Evolutionary conservation across 257 asterid genomes (phyloP).

Genomic region (Nicotiana knightiana): DNA sequence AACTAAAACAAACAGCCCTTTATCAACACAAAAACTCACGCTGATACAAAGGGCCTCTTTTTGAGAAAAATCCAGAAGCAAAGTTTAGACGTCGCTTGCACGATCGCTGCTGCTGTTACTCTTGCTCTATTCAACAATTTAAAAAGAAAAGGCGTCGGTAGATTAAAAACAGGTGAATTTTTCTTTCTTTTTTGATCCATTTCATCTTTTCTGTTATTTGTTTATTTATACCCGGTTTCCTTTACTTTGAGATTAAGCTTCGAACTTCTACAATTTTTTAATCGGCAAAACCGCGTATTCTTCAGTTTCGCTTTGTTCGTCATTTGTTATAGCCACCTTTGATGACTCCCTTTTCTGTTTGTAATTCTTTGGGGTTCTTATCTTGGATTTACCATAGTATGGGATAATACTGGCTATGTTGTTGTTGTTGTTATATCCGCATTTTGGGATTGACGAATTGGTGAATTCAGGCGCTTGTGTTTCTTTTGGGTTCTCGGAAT

Average conservation of each 20-base stretch:
- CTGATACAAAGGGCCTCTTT: too few relatives aligned
- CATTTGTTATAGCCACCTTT: constrained; percentile 18
- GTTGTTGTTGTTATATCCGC: background rate
- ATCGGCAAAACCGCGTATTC: constrained; percentile 15
- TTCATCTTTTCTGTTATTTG: constrained; percentile 5
- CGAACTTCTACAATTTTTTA: background rate
- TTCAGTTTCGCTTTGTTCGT: constrained; percentile 10
- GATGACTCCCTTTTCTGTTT: background rate
- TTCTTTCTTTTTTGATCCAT: constrained; percentile 9
- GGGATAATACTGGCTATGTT: too few relatives aligned
- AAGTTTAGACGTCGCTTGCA: constrained; percentile 43
- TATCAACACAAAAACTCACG: background rate
- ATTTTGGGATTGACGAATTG: background rate
- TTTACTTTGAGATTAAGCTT: constrained; percentile 38
- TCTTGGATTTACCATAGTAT: background rate
- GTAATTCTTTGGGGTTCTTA: background rate
- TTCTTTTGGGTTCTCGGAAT: background rate
- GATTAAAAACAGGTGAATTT: background rate
- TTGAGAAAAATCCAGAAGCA: background rate
- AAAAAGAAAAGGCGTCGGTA: too few relatives aligned
- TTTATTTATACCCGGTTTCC: constrained; percentile 8
- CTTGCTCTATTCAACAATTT: too few relatives aligned
- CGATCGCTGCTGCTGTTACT: constrained; percentile 31
- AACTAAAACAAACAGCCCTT: background rate
- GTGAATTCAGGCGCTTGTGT: background rate